Evolutionary conservation across 768 basidiomycete genomes (phyloP), one percentile per base, ranked within the genome.

Genomic region (Lactarius indigo): DNA sequence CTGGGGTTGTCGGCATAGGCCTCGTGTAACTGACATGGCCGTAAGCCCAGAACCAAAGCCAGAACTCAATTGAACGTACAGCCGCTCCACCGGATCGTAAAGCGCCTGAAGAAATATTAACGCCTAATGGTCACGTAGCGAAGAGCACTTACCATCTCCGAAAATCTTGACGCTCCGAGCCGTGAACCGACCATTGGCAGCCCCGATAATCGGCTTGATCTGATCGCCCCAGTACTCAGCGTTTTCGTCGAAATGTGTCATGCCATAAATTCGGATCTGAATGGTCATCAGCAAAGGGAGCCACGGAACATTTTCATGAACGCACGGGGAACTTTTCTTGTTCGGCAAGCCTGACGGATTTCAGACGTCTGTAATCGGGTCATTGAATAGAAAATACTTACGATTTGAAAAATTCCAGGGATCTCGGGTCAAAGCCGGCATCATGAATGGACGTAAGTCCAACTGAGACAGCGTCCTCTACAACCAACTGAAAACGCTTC

Each of bases 11-110:
- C 91, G 3, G 85, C 78, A 73, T 96, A 96, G 1, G 91, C 90
- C 70, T 93, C 90, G 64, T 90, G 83, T 42, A 97, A 79, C 89
- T 91, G 69, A 15, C 31, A 31, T 60, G 64, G 26, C 63, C 37
- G 54, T 70, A 44, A 64, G 64, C n/a, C 37, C 20, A 65, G 31
- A 33, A 50, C 13, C 6, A 44, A 54, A 50, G 20, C 7, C 37
- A 59, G 30, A 41, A 10, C 35, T 54, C 15, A 55, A 8, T 18
- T 30, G 33, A 35, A 73, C 81, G 75, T 77, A 90, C 89, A 52
- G 95, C 94, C 55, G 95, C 93, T 55, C 94, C 95, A 64, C 92
- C 89, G n/a, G 89, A 89, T 37, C 95, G 85, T 42, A 97, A 79
- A 35, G 94, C 95, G 64, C 94, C 90, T 91, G 64, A 28, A 64